Evolutionary conservation across 2,329 filamentous ascomycete genomes (phyloP).

Genomic region (Zopfia rhizophila): DNA sequence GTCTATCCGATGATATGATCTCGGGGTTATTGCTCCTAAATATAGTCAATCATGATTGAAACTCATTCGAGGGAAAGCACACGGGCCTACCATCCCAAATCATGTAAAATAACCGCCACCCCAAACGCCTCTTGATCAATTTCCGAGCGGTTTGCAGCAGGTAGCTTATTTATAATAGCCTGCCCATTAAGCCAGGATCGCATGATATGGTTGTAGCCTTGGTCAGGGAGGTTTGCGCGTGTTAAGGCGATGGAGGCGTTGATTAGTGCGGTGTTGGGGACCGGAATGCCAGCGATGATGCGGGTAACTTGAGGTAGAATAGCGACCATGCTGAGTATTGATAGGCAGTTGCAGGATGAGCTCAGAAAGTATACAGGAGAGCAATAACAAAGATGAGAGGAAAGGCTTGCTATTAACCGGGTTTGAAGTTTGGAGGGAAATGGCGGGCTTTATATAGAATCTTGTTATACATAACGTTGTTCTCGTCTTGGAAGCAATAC

Average conservation of each 20-base stretch:
- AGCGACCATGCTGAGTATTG: conserved; percentile 17
- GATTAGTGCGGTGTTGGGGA: conserved; percentile 51
- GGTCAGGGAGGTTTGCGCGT: conserved; percentile 36
- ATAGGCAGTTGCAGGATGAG: too few species aligned
- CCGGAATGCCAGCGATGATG: conserved; percentile 44
- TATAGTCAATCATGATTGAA: neutral
- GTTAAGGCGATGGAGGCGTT: conserved; percentile 47
- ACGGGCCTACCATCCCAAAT: conserved; percentile 56
- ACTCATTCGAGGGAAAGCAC: neutral
- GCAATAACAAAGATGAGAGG: too few species aligned
- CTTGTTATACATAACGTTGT: too few species aligned
- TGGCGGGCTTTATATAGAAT: too few species aligned
- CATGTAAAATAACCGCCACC: conserved; percentile 55
- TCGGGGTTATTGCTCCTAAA: conserved; percentile 16
- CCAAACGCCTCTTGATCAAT: conserved; percentile 54
- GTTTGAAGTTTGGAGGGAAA: too few species aligned
- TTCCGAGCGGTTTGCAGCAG: conserved; percentile 29
- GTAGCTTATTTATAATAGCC: conserved; percentile 45
- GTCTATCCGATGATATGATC: conserved; percentile 55
- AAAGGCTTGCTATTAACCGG: too few species aligned
- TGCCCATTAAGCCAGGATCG: conserved; percentile 52
- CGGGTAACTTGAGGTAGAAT: conserved; percentile 12
- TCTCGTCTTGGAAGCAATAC: too few species aligned
- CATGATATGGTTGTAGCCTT: conserved; percentile 53
- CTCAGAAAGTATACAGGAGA: too few species aligned